A percentile compares a stretch with the other conserved stretches of the same genome.
Evolutionary conservation across 75 land plant species (phyloP).

Genomic region (Pinus taeda): DNA sequence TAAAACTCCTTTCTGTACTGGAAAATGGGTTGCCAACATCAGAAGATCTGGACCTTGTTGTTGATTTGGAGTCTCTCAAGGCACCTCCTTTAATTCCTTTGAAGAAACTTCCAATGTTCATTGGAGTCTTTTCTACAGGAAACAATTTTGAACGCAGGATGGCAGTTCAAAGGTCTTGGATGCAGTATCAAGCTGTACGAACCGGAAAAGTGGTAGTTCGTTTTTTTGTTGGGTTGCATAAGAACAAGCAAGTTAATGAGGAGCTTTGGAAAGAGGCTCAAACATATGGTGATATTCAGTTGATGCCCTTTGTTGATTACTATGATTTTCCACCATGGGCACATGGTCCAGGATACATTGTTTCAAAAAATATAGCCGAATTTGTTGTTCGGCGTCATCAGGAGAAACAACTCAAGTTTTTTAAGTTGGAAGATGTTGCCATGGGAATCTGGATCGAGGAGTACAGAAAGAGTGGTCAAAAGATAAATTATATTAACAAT

Average conservation of each 20-base stretch:
- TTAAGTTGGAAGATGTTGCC: constrained; percentile 95
- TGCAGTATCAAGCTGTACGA: constrained; percentile 80
- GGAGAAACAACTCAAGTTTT: constrained; percentile 63
- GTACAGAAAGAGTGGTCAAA: constrained; percentile 40
- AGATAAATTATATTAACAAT: constrained; percentile 53
- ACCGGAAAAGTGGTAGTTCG: constrained; percentile 78
- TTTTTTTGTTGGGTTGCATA: constrained; percentile 86
- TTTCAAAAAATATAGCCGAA: constrained; percentile 78
- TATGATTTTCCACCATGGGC: constrained; percentile 96
- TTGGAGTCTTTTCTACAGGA: constrained; percentile 81
- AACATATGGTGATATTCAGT: constrained; percentile 83
- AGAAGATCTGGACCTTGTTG: constrained; percentile 48
- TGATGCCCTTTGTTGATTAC: constrained; percentile 96
- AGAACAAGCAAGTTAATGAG: constrained; percentile 67
- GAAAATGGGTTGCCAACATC: constrained; percentile 80
- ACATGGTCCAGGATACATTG: constrained; percentile 88
- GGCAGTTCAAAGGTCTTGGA: constrained; percentile 87
- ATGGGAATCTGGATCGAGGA: constrained; percentile 94
- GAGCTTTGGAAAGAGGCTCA: constrained; percentile 85
- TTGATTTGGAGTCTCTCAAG: constrained; percentile 56
- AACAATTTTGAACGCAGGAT: constrained; percentile 86
- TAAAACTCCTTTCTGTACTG: constrained; percentile 60
- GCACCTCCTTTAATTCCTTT: constrained; percentile 50
- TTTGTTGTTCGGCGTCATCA: constrained; percentile 69
- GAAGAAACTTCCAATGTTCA: constrained; percentile 43